phyloP scores from a whole-genome alignment of 306 rosid species.

The Betula pendula region DNA sequence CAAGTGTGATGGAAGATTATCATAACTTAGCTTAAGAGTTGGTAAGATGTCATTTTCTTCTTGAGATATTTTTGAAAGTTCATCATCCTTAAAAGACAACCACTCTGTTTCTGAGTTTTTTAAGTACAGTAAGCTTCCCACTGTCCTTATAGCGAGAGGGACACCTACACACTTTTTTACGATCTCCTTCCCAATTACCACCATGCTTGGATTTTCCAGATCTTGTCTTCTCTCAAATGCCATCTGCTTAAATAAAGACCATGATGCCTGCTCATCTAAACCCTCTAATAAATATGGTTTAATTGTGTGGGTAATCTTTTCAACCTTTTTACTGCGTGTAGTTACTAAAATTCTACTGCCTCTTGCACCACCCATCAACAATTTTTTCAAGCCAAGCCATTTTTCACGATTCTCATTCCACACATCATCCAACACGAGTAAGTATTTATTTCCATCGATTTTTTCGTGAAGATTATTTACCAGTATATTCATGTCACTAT shows the following conservation, averaged over 20 bases:
- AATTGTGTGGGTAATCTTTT: not conserved
- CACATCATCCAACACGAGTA: conserved; percentile 14
- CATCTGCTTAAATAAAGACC: not conserved
- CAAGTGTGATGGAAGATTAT: not conserved
- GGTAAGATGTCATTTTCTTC: not conserved
- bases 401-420: not conserved
- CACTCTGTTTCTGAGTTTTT: not conserved
- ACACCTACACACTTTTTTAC: conserved; percentile 8
- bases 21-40: not conserved
- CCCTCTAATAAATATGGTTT: not conserved
- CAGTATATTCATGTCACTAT: not conserved
- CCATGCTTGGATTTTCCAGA: not conserved
- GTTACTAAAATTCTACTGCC: conserved; percentile 21
- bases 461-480: not conserved
- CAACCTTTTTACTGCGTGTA: conserved; percentile 5
- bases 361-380: not conserved
- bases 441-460: not conserved
- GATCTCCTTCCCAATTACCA: not conserved
- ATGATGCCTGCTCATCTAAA: not conserved
- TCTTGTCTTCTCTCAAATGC: conserved; percentile 19
- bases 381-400: not conserved
- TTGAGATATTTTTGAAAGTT: not conserved
- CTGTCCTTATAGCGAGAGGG: conserved; percentile 18
- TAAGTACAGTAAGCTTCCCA: conserved; percentile 13
- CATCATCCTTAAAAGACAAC: not conserved